A percentile compares a stretch with the other conserved stretches of the same genome.
Evolutionary conservation across 768 basidiomycete species (phyloP).

Genomic region (Obba rivulosa): DNA sequence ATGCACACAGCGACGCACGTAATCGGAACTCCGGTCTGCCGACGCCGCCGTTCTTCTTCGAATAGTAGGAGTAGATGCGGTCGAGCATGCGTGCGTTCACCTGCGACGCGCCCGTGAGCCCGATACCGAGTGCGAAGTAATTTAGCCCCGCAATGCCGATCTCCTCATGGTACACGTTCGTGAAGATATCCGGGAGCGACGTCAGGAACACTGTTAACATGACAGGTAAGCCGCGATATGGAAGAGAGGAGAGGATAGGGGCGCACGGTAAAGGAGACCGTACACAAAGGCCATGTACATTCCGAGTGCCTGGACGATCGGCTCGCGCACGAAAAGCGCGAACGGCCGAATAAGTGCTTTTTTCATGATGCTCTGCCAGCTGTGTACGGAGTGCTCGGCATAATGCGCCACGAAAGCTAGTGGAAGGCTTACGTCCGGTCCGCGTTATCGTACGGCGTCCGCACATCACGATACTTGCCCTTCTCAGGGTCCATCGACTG

Average conservation of each 20-base stretch:
- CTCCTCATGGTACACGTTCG: conserved; percentile 42
- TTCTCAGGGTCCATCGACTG: conserved; percentile 46
- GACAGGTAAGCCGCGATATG: not conserved
- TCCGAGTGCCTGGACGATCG: conserved; percentile 60
- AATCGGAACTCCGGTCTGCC: conserved; percentile 51
- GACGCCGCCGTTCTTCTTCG: conserved; percentile 44
- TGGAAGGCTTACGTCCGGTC: conserved; percentile 34
- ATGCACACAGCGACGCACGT: conserved; percentile 25
- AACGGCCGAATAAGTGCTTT: conserved; percentile 62
- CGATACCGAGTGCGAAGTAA: conserved; percentile 66
- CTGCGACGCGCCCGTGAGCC: conserved; percentile 45
- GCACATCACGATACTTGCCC: conserved; percentile 29
- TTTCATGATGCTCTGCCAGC: conserved; percentile 47
- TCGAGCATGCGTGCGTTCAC: conserved; percentile 55
- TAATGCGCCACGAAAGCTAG: too few species aligned
- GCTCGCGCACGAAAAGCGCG: conserved; percentile 48
- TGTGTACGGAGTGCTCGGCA: too few species aligned
- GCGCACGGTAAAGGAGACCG: conserved; percentile 52
- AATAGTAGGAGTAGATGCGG: conserved; percentile 43
- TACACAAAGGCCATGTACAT: conserved; percentile 67
- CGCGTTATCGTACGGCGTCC: conserved; percentile 42
- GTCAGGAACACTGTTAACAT: conserved; percentile 48
- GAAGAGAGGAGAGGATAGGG: not conserved
- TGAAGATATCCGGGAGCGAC: conserved; percentile 54
- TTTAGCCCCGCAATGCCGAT: conserved; percentile 58